Base-by-base conservation (phyloP, 768 basidiomycete species). In the Suillus variegatus region DNA sequence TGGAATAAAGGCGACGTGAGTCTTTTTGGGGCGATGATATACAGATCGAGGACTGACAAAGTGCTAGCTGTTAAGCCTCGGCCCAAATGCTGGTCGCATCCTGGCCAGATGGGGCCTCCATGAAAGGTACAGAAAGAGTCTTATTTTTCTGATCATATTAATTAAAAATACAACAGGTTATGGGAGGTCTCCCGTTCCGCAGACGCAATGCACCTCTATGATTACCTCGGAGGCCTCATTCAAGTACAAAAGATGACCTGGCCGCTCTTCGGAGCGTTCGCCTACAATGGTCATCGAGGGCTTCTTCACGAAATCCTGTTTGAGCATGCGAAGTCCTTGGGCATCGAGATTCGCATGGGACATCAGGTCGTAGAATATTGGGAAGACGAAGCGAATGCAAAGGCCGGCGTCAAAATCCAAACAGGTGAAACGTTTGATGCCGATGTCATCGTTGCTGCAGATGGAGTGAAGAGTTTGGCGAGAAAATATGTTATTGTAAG, bases 241-340 rank as follows among this genome's bases (percentile, higher is more conserved):
- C 57, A 62, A 16, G 67, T 66, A 55, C 72, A 75, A 62, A 65
- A 56, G 44, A 62, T 67, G 67, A 61, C 65, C 56, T 62, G 44
- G 38, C 65, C 58, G 41, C 61, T 52, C 40, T 70, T 60, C 57
- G 70, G 65, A 51, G 67, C 69, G 60, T 68, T 68, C 67, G 63
- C 65, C 38, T 72, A 74, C 66, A 70, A 73, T 63, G 74, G 71
- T n/a, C 70, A 74, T 66, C 75, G 71, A 51, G 72, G 64, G 54
- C 72, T 73, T 62, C 60, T 78, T 35, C 67, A 71, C 61, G 38
- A 64, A 16, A 62, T 72, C 38, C 55, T 74, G 25, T 64, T 69
- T 35, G 54, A 68, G 6, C 64, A 68, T 52, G 78, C 72, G 40
- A 43, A 64, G 40, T 68, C 63, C 38, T 56, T 74, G 35, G 67